Evolutionary conservation across 2,329 filamentous ascomycete genomes (phyloP).

Genomic region (Neofusicoccum sp.): DNA sequence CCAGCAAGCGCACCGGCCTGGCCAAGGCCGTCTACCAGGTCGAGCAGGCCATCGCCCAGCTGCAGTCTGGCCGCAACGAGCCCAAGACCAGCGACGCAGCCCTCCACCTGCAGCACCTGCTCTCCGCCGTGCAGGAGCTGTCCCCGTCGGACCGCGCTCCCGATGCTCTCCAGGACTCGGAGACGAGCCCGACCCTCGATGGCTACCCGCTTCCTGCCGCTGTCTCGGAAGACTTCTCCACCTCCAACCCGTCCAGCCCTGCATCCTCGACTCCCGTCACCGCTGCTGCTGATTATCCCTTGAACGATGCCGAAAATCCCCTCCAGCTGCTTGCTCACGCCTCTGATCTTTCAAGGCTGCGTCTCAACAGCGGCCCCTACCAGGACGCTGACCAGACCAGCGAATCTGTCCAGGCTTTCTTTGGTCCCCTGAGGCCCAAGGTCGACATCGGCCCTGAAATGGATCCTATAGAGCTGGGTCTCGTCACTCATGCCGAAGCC

Average conservation of each 20-base stretch:
- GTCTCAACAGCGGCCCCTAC: not conserved
- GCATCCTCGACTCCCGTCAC: conserved; percentile 20
- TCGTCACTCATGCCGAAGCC: conserved; percentile 66
- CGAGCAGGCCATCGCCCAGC: conserved; percentile 57
- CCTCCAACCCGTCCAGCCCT: not conserved
- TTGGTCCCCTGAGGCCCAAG: conserved; percentile 62
- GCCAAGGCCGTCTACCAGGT: conserved; percentile 74
- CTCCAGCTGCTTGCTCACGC: conserved; percentile 70
- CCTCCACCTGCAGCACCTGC: not conserved
- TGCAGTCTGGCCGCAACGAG: conserved; percentile 11
- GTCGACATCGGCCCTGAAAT: conserved; percentile 63
- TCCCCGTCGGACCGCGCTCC: conserved; percentile 39
- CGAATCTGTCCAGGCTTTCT: conserved; percentile 51
- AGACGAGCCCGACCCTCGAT: conserved; percentile 25
- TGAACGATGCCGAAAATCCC: conserved; percentile 74
- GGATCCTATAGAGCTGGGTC: conserved; percentile 67
- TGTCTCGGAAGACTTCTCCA: not conserved
- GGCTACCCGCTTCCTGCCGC: conserved; percentile 8
- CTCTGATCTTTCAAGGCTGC: conserved; percentile 54
- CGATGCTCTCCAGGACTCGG: conserved; percentile 22
- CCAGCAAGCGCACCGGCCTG: conserved; percentile 69
- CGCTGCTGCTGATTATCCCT: conserved; percentile 43
- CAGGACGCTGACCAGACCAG: not conserved
- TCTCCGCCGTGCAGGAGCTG: conserved; percentile 31
- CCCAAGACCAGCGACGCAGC: not conserved